These are phyloP conservation scores for Eucalyptus marginata DNA, from an alignment of 345 rosid species.

Conservation along the genomic window DNA sequence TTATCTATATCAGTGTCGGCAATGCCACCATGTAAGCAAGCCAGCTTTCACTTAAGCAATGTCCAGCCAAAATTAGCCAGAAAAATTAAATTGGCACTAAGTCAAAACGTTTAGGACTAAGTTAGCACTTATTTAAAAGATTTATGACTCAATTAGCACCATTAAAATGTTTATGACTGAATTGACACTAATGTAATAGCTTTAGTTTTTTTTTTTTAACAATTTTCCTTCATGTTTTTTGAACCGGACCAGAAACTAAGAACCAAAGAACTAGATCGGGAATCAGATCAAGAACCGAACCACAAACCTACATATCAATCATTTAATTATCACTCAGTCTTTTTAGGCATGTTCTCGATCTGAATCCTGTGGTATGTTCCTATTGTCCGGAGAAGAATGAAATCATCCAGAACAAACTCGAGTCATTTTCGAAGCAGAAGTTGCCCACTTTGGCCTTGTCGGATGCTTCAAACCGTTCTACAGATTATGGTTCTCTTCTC, in stretches of 20 bases:
- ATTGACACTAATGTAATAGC: rapidly evolving
- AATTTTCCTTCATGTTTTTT: no score
- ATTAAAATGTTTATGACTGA: no score
- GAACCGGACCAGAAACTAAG: no score
- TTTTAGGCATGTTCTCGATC: not conserved
- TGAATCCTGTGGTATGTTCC: not conserved
- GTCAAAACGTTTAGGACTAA: no score
- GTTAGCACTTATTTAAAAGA: no score
- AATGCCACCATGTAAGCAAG: rapidly evolving
- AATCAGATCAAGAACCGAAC: no score
- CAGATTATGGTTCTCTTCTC: conserved; percentile 21
- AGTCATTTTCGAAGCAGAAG: conserved; percentile 21
- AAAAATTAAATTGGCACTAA: no score
- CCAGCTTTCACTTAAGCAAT: no score
- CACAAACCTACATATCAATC: not conserved
- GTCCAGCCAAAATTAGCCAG: rapidly evolving
- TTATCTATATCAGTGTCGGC: rapidly evolving
- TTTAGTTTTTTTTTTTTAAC: rapidly evolving
- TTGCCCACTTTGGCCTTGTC: no score
- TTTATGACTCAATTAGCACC: no score
- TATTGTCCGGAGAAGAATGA: conserved; percentile 27
- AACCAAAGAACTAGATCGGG: no score
- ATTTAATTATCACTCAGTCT: not conserved
- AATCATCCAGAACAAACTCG: conserved; percentile 22
- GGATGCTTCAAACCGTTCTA: no score